Conservation (phyloP, 208 protist species). For the Leishmania major region DNA sequence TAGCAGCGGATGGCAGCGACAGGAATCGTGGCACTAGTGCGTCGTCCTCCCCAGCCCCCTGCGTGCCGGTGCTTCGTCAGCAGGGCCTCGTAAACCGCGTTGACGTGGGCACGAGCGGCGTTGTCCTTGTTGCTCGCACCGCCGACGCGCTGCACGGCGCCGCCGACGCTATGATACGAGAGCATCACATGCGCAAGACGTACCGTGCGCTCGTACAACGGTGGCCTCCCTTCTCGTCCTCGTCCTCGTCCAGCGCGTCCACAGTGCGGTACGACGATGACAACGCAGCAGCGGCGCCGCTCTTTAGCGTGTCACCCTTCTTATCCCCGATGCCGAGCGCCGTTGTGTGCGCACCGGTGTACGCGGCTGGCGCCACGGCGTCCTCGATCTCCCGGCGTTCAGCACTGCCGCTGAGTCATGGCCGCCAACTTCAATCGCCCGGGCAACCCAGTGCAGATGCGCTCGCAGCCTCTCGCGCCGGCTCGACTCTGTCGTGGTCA, state of each 20-base stretch:
- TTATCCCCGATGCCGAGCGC: slow-evolving; percentile 14
- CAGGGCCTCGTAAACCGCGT: slow-evolving; percentile 86
- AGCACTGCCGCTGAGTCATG: not conserved
- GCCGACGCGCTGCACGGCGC: slow-evolving; percentile 31
- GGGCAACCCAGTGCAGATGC: not conserved
- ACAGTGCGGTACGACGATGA: not conserved
- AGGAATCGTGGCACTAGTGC: not conserved
- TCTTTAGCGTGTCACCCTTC: slow-evolving; percentile 22
- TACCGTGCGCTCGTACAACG: slow-evolving; percentile 70
- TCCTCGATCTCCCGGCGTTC: slow-evolving; percentile 6
- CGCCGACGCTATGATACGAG: slow-evolving; percentile 37
- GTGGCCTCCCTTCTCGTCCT: slow-evolving; percentile 23
- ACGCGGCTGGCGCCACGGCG: slow-evolving; percentile 19
- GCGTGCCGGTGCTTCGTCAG: slow-evolving; percentile 55
- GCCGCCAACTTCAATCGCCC: not conserved
- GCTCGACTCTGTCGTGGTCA: not conserved
- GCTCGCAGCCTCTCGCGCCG: not conserved
- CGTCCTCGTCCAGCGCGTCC: not conserved
- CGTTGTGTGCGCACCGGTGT: slow-evolving; percentile 22
- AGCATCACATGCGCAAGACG: slow-evolving; percentile 50
- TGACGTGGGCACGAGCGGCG: slow-evolving; percentile 78
- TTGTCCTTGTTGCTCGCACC: slow-evolving; percentile 55
- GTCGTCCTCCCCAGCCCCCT: not conserved
- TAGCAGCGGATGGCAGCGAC: not conserved
- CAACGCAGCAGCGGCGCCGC: slow-evolving; percentile 5